Conservation (phyloP, 345 rosid genomes). For the Luvunga scandens region DNA sequence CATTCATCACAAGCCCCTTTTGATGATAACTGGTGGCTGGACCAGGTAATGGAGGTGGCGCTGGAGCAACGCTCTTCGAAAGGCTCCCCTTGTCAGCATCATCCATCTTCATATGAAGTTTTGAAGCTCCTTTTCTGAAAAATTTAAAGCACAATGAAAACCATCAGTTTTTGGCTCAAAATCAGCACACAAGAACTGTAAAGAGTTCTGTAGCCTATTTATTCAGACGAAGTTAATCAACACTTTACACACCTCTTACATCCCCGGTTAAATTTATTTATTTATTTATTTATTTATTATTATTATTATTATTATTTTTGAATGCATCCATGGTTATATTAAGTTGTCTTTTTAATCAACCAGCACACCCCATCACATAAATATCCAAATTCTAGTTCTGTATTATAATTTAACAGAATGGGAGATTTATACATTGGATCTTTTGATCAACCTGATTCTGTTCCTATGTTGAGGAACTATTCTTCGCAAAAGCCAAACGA, state of each 20-base stretch:
- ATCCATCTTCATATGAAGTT: slow-evolving; percentile 18
- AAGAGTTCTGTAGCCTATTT: not conserved
- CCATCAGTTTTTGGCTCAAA: not conserved
- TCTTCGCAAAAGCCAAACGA: not conserved
- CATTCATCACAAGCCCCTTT: slow-evolving; percentile 15
- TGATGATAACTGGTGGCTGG: slow-evolving; percentile 20
- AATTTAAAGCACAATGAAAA: not conserved
- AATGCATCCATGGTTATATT: too few species aligned
- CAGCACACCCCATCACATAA: too few species aligned
- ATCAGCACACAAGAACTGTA: not conserved
- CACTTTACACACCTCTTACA: not conserved
- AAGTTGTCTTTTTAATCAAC: too few species aligned
- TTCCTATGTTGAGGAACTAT: not conserved
- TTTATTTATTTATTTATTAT: too few species aligned
- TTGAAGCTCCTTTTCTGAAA: slow-evolving; percentile 2
- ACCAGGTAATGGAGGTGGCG: slow-evolving; percentile 56
- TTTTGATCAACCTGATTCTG: not conserved
- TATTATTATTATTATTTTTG: too few species aligned
- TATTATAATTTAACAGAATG: not conserved
- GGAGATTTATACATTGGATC: not conserved
- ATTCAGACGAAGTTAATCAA: not conserved
- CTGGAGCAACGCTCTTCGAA: slow-evolving; percentile 27
- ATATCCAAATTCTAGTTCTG: not conserved
- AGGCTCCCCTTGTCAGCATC: not conserved
- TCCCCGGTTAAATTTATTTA: too few species aligned